Conservation (phyloP, 164 flowering plant species). For the Nelumbo lutea region DNA sequence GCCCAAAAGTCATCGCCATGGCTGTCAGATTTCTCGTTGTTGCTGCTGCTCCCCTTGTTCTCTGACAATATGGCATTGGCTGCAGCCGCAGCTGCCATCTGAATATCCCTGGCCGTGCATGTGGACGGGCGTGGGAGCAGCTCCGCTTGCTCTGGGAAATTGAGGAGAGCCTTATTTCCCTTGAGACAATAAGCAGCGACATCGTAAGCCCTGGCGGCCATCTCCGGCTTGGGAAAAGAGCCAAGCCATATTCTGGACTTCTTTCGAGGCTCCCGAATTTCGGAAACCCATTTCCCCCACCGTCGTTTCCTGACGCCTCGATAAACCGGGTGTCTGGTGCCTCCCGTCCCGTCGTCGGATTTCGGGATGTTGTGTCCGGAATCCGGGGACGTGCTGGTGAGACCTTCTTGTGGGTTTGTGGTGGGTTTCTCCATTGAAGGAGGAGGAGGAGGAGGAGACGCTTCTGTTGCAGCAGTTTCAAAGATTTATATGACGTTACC, state of each 20-base stretch:
- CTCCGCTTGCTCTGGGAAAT: too few relatives aligned
- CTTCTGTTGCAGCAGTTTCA: too few relatives aligned
- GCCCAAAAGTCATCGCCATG: neutral
- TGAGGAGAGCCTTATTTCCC: slow-evolving; percentile 41
- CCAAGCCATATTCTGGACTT: slow-evolving; percentile 58
- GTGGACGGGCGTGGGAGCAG: slow-evolving; percentile 43
- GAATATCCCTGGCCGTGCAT: slow-evolving; percentile 40
- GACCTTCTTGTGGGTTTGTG: neutral
- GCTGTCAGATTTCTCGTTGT: neutral
- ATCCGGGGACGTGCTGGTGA: neutral
- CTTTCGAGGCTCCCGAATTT: slow-evolving; percentile 53
- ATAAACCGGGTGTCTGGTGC: slow-evolving; percentile 44
- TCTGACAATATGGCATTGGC: neutral
- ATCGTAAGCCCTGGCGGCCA: slow-evolving; percentile 60
- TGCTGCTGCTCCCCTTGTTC: neutral
- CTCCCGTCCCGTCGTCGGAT: neutral
- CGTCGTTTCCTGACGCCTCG: slow-evolving; percentile 48
- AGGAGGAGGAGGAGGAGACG: too few relatives aligned
- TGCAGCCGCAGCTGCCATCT: slow-evolving; percentile 36
- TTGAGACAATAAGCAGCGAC: slow-evolving; percentile 45
- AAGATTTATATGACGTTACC: too few relatives aligned
- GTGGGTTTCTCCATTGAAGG: too few relatives aligned
- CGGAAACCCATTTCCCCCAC: slow-evolving; percentile 65
- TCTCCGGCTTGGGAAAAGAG: slow-evolving; percentile 48
- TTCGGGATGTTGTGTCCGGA: neutral